Percentiles rank a stretch among this genome's conserved stretches.
Conservation (phyloP, 345 rosid genomes). For the Citrus hindsii region DNA sequence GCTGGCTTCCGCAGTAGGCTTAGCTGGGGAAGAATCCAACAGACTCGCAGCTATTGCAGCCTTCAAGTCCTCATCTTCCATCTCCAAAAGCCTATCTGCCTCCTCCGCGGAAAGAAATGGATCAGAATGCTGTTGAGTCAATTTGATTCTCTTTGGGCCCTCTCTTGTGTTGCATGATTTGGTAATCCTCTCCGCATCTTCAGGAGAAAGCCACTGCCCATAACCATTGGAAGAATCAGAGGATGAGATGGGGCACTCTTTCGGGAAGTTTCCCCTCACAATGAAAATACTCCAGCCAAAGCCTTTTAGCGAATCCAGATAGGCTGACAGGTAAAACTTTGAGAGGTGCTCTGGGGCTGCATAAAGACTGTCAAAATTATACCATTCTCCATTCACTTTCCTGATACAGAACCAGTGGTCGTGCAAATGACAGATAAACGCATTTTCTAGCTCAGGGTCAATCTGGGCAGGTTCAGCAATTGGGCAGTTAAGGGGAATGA, state of each 20-base stretch:
- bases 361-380: slow-evolving; percentile 88
- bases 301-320: slow-evolving; percentile 77
- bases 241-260: slow-evolving; percentile 65
- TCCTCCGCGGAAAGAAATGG: slow-evolving; percentile 31
- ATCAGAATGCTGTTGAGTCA: slow-evolving; percentile 34
- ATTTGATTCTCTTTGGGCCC: slow-evolving; percentile 29
- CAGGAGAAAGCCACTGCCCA: slow-evolving; percentile 88
- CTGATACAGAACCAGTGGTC: slow-evolving; percentile 96
- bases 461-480: slow-evolving; percentile 88
- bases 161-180: slow-evolving; percentile 48
- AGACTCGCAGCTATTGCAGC: slow-evolving; percentile 92
- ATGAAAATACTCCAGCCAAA: slow-evolving; percentile 91
- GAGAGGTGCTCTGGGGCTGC: slow-evolving; percentile 90
- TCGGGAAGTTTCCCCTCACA: slow-evolving; percentile 87
- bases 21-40: slow-evolving; percentile 58
- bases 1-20: slow-evolving; percentile 28
- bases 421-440: slow-evolving; percentile 91
- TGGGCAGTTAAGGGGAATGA: slow-evolving; percentile 84
- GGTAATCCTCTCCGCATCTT: slow-evolving; percentile 80
- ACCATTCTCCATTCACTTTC: slow-evolving; percentile 89
- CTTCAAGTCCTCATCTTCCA: slow-evolving; percentile 79
- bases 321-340: slow-evolving; percentile 86
- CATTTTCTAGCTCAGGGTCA: slow-evolving; percentile 82
- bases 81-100: slow-evolving; percentile 40
- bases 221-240: slow-evolving; percentile 75